These are phyloP conservation scores for Asclepias syriaca DNA, from an alignment of 257 asterid species.

Conservation along the genomic window DNA sequence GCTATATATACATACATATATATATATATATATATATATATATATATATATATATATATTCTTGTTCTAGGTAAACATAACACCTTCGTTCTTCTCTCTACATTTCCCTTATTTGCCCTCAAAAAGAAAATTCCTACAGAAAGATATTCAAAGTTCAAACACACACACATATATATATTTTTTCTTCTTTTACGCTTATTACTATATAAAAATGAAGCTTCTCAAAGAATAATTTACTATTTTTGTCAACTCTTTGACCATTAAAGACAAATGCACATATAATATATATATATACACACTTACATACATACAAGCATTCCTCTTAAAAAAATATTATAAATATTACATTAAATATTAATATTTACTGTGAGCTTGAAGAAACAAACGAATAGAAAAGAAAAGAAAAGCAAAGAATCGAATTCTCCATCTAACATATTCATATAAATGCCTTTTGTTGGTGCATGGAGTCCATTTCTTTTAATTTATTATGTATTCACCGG, in stretches of 20 bases:
- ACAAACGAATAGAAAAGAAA: background rate
- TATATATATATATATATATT: background rate
- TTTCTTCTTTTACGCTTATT: background rate
- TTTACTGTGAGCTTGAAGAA: too few species aligned
- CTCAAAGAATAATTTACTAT: background rate
- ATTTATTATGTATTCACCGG: background rate
- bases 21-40: background rate
- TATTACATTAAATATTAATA: too few species aligned
- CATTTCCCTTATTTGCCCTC: background rate
- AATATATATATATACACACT: too few species aligned
- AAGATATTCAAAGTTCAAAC: background rate
- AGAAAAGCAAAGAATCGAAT: constrained; percentile 22
- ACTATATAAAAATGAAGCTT: background rate
- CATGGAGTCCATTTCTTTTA: background rate
- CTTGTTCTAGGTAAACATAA: background rate
- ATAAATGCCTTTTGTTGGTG: background rate
- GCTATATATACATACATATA: too few species aligned
- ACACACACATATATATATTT: too few species aligned
- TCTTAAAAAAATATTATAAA: too few species aligned
- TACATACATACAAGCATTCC: too few species aligned
- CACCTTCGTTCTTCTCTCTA: background rate
- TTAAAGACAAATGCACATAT: too few species aligned
- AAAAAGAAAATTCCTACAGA: background rate
- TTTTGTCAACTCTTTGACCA: background rate
- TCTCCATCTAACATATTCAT: constrained; percentile 2